Conservation (phyloP, 2,329 filamentous ascomycete genomes). For the Sclerotinia sclerotiorum region DNA sequence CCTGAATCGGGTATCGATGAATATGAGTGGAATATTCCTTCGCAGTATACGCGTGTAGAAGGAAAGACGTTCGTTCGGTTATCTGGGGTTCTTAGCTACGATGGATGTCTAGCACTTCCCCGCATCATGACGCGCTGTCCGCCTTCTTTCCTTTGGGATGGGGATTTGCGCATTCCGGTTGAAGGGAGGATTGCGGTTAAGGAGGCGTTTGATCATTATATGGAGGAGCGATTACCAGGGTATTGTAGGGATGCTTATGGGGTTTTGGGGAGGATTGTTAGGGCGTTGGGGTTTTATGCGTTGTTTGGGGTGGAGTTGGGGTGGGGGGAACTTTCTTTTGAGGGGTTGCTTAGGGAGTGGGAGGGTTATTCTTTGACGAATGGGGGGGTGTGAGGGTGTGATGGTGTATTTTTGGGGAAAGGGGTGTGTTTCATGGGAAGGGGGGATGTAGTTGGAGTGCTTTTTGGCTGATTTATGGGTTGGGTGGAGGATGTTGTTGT, state of each 20-base stretch:
- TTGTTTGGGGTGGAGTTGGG: background rate
- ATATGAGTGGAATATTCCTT: too few relatives aligned
- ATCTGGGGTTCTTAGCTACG: too few relatives aligned
- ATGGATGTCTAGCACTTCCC: background rate
- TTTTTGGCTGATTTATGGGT: background rate
- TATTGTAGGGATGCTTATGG: conserved; percentile 6
- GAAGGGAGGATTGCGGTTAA: background rate
- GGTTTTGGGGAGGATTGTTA: background rate
- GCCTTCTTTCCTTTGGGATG: background rate
- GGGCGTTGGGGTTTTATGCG: conserved; percentile 6
- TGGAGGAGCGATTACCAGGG: background rate
- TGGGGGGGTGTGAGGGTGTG: background rate
- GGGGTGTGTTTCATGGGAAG: background rate
- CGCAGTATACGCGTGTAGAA: too few relatives aligned
- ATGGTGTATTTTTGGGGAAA: background rate
- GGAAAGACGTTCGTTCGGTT: too few relatives aligned
- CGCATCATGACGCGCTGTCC: conserved; percentile 6
- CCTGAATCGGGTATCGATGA: too few relatives aligned
- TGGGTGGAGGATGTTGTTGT: background rate
- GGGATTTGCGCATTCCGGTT: background rate
- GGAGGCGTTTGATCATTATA: background rate
- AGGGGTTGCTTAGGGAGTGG: background rate
- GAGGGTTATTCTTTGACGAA: background rate
- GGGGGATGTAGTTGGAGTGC: background rate
- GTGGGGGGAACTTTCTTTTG: conserved; percentile 3